Evolutionary conservation across 1,139 yeast genomes (phyloP).

Genomic region (Nakaseomyces sp.): DNA sequence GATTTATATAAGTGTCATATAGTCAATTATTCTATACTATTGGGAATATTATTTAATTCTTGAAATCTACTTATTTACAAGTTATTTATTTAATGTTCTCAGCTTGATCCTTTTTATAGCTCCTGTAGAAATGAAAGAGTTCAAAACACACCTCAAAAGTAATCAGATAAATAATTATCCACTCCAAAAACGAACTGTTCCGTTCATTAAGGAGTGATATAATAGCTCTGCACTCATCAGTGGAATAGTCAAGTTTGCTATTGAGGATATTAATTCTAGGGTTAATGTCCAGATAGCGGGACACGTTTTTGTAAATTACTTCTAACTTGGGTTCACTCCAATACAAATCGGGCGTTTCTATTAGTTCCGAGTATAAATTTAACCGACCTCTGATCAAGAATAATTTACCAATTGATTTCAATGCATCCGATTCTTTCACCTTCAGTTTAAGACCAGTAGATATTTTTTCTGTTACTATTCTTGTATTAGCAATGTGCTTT

Average conservation of each 20-base stretch:
- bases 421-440: constrained; percentile 53
- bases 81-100: neutral
- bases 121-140: constrained; percentile 44
- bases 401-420: constrained; percentile 63
- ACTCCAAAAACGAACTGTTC: constrained; percentile 68
- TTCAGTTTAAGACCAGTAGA: constrained; percentile 55
- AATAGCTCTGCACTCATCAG: constrained; percentile 77
- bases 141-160: constrained; percentile 82
- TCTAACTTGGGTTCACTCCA: constrained; percentile 90
- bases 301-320: constrained; percentile 58
- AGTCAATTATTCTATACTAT: too few species aligned
- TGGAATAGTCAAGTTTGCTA: constrained; percentile 78
- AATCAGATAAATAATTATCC: constrained; percentile 77
- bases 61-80: too few species aligned
- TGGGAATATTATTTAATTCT: too few species aligned
- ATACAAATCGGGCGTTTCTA: constrained; percentile 85
- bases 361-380: constrained; percentile 78
- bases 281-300: constrained; percentile 62
- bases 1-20: too few species aligned
- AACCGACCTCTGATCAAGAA: constrained; percentile 70
- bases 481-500: constrained; percentile 51
- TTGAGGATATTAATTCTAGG: constrained; percentile 74
- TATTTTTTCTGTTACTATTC: constrained; percentile 54
- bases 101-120: constrained; percentile 1
- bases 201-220: constrained; percentile 68